Evolutionary conservation across 1,139 yeast species (phyloP).

Genomic region (Kodamaea sp.): DNA sequence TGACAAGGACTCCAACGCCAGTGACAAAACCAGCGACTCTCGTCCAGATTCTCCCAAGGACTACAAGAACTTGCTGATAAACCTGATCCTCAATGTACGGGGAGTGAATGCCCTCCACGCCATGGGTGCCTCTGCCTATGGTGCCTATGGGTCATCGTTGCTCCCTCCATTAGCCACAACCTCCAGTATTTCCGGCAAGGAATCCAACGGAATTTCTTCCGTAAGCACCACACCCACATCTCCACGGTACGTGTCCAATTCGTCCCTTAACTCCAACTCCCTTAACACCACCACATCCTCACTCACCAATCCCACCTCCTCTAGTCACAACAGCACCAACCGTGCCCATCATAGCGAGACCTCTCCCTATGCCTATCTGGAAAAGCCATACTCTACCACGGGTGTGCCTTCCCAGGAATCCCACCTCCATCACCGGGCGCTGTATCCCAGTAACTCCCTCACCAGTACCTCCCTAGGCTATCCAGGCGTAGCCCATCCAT

Average conservation of each 20-base stretch:
- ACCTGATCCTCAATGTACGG: slow-evolving; percentile 14
- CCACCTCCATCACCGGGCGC: neutral
- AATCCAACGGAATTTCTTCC: neutral
- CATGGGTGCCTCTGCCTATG: too few relatives aligned
- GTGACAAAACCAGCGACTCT: neutral
- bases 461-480: neutral
- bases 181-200: slow-evolving; percentile 1
- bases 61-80: slow-evolving; percentile 14
- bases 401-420: neutral
- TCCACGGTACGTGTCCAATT: neutral
- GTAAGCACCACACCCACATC: neutral
- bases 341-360: too few relatives aligned
- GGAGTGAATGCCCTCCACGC: neutral
- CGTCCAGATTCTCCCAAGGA: slow-evolving; percentile 11
- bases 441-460: neutral
- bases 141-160: neutral
- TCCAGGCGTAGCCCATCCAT: slow-evolving; percentile 1
- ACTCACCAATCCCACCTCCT: neutral
- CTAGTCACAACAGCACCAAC: slow-evolving; percentile 1
- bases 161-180: neutral
- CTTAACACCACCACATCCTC: neutral
- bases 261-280: neutral
- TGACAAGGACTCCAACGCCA: neutral
- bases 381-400: too few relatives aligned
- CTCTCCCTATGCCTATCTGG: too few relatives aligned